Evolutionary conservation across 2,329 filamentous ascomycete species (phyloP), one percentile per base, ranked within the genome.

Genomic region (Coleophoma cylindrospora): DNA sequence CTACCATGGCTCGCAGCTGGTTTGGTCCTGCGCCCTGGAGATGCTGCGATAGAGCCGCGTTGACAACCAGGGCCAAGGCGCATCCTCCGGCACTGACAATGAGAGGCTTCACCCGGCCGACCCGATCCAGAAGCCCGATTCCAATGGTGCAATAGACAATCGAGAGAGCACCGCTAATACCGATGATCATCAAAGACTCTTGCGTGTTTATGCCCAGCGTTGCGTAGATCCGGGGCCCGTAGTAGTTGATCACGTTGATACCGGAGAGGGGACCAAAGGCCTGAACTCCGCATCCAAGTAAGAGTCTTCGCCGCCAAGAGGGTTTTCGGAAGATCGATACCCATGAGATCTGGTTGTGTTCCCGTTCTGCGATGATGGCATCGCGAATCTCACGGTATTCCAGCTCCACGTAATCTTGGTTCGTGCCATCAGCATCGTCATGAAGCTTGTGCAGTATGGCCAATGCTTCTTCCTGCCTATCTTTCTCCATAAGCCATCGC

Each of bases 401-500:
- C 47, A 71, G 68, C 45, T 74, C 68, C 3, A 78, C 73, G 21
- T 49, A 53, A 14, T 77, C 73, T 51, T 79, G 68, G 40, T 76
- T 71, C 47, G 71, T 65, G 21, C 72, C 72, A n/a, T 14, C 3
- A 2, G 36, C 36, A 45, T 73, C 70, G 15, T 74, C 71, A 56
- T 81, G 83, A 55, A 79, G 80, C 51, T 74, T 76, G 6, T 74
- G 72, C 50, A 87, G 71, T 4, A 77, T 74, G 4, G 70, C 66
- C 15, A 76, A 66, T 0, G 79, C 80, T 55, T 83, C 72, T 19
- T 82, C 77, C n/a, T 75, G 70, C n/a, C 76, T 74, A 51, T 79
- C 75, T 47, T 79, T 72, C 47, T 74, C 72, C 53, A 77, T 76
- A n/a, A 81, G 66, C 77, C 77, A 81, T 45, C 79, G 65, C 3